Conservation (phyloP, 305 asterid genomes). For the Stenogyne calaminthoides region DNA sequence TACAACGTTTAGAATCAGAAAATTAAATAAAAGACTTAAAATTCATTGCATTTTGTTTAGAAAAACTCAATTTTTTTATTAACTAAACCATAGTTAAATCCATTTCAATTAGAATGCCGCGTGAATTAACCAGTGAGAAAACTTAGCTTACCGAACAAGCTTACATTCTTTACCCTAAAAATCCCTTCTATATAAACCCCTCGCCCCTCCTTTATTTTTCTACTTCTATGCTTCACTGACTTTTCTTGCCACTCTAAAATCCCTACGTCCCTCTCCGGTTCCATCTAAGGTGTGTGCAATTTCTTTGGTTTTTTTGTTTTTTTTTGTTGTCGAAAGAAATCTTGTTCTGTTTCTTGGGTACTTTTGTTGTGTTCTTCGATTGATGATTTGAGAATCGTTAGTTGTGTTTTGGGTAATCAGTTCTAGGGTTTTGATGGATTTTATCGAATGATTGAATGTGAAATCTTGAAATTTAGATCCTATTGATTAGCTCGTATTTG, state of each 20-base stretch:
- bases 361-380: too few species aligned
- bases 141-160: slow-evolving; percentile 36
- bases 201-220: neutral
- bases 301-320: too few species aligned
- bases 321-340: too few species aligned
- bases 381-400: too few species aligned
- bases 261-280: slow-evolving; percentile 30
- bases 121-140: slow-evolving; percentile 23
- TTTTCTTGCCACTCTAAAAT: neutral
- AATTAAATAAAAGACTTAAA: neutral
- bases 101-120: too few species aligned
- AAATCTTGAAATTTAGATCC: neutral
- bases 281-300: slow-evolving; percentile 48
- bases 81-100: too few species aligned
- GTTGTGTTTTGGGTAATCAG: too few species aligned
- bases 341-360: too few species aligned
- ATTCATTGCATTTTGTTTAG: neutral
- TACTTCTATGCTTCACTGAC: neutral
- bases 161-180: slow-evolving; percentile 18
- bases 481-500: neutral
- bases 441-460: too few species aligned
- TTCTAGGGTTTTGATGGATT: too few species aligned
- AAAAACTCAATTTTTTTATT: too few species aligned
- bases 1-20: too few species aligned
- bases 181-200: slow-evolving; percentile 32